Conservation (phyloP, 768 basidiomycete species). For the Xerocomus spinulosus region DNA sequence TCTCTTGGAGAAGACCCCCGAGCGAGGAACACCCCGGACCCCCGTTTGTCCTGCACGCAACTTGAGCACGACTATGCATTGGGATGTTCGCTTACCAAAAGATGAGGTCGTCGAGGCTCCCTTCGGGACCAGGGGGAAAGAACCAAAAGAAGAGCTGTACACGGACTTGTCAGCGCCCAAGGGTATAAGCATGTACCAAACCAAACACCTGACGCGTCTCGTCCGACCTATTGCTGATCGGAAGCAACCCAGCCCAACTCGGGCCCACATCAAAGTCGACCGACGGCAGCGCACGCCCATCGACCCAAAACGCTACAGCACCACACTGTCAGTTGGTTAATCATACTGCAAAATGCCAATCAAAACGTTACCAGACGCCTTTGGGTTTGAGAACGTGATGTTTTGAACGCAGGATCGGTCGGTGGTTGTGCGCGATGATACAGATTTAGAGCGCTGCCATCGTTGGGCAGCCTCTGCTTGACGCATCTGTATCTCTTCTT, state of each 20-base stretch:
- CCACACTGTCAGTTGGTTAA: background rate
- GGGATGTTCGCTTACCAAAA: constrained; percentile 49
- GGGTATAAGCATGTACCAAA: background rate
- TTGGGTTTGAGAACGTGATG: constrained; percentile 67
- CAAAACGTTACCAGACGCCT: constrained; percentile 46
- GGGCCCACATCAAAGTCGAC: constrained; percentile 73
- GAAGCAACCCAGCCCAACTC: constrained; percentile 70
- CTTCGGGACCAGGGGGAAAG: constrained; percentile 72
- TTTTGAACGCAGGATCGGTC: constrained; percentile 42
- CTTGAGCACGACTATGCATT: background rate
- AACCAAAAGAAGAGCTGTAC: constrained; percentile 77
- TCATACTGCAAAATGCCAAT: too few species aligned
- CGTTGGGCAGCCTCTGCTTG: constrained; percentile 29
- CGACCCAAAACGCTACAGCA: constrained; percentile 65
- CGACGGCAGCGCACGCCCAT: constrained; percentile 60
- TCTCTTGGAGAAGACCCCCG: constrained; percentile 68
- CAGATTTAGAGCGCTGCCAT: constrained; percentile 19
- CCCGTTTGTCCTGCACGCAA: constrained; percentile 68
- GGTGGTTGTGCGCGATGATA: background rate
- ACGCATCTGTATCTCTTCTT: background rate
- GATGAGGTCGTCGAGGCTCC: constrained; percentile 67
- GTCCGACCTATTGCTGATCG: constrained; percentile 54
- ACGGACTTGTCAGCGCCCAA: background rate
- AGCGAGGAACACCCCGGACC: constrained; percentile 76
- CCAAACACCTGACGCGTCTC: constrained; percentile 61